A percentile compares a stretch with the other conserved stretches of the same genome.
phyloP scores from a whole-genome alignment of 1,284 basidiomycete species.

The Jaminaea rosea region DNA sequence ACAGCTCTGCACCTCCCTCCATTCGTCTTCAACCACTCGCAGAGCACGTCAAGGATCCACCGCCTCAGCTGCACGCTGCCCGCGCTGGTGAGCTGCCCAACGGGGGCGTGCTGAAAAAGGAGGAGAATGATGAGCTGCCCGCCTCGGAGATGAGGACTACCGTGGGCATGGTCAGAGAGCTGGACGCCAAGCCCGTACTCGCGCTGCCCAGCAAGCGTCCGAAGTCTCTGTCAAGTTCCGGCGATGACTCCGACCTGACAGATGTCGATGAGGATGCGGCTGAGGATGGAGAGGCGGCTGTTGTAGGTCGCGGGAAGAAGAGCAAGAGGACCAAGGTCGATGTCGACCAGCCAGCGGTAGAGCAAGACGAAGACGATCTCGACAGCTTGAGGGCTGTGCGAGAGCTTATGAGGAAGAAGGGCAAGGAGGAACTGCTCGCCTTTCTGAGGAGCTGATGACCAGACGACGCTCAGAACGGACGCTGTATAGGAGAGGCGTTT shows the following conservation, averaged over 20 bases:
- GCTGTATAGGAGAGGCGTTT: background rate
- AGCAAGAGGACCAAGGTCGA: background rate
- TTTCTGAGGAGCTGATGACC: background rate
- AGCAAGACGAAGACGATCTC: background rate
- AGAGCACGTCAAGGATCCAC: background rate
- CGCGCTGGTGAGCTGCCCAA: background rate
- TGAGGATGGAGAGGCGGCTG: background rate
- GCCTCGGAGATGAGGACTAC: background rate
- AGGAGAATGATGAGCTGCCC: background rate
- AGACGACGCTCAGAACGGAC: background rate
- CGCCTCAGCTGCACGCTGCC: background rate
- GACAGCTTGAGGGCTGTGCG: background rate
- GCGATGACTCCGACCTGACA: background rate
- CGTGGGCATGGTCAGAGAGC: no score
- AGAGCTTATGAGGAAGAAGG: background rate
- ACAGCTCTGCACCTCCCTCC: background rate
- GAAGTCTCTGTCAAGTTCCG: no score
- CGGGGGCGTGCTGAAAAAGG: background rate
- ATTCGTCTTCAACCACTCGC: background rate
- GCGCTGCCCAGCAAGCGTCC: no score
- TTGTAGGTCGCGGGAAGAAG: background rate
- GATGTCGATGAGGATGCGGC: background rate
- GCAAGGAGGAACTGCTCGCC: background rate
- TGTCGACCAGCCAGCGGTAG: background rate
- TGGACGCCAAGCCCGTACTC: no score